These are phyloP conservation scores for Collybiopsis luxurians DNA, from an alignment of 768 basidiomycete genomes.

Conservation along the genomic window DNA sequence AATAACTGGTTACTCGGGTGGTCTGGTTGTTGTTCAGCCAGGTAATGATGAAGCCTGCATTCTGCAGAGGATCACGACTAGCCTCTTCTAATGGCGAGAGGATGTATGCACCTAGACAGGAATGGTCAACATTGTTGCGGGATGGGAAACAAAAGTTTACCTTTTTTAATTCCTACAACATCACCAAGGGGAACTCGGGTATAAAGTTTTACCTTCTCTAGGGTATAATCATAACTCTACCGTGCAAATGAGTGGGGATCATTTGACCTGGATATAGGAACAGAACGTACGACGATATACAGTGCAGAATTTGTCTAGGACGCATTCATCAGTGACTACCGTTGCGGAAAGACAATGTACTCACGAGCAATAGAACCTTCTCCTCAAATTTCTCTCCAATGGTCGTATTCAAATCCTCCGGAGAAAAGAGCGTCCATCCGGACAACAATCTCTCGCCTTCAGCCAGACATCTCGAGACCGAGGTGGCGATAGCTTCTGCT, in stretches of 20 bases:
- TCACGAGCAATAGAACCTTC: constrained; percentile 84
- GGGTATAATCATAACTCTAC: constrained; percentile 90
- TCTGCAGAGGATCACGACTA: constrained; percentile 83
- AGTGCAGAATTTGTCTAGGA: constrained; percentile 46
- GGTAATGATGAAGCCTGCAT: constrained; percentile 82
- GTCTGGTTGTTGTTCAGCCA: constrained; percentile 73
- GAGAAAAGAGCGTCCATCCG: constrained; percentile 93
- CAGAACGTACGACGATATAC: constrained; percentile 63
- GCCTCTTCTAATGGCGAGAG: constrained; percentile 91
- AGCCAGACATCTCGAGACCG: constrained; percentile 68
- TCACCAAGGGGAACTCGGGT: constrained; percentile 86
- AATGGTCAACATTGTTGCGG: constrained; percentile 6
- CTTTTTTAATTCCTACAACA: constrained; percentile 76
- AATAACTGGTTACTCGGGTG: constrained; percentile 83
- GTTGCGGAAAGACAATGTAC: constrained; percentile 22
- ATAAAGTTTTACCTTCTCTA: constrained; percentile 89
- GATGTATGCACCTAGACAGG: constrained; percentile 81
- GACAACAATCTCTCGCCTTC: constrained; percentile 76
- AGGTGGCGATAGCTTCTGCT: constrained; percentile 89
- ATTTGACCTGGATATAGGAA: neutral
- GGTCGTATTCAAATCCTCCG: constrained; percentile 69
- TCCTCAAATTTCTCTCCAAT: constrained; percentile 87
- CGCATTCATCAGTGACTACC: neutral
- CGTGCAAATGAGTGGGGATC: neutral
- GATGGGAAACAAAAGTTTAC: constrained; percentile 30